Evolutionary conservation across 1,139 yeast species (phyloP), one percentile per base, ranked within the genome.

Genomic region (Hyphopichia khmerensis): DNA sequence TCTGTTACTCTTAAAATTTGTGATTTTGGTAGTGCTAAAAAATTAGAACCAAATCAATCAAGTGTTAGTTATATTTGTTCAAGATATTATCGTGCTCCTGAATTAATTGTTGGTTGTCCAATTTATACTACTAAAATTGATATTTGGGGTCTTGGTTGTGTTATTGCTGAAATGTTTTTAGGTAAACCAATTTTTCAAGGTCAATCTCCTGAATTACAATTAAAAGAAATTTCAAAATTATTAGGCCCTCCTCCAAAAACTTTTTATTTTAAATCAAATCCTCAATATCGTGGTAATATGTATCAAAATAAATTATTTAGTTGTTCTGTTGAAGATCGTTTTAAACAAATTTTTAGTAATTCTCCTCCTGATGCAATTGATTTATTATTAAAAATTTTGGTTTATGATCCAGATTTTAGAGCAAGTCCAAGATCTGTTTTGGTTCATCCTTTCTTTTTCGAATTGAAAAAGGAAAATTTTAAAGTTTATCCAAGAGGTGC

Each of bases 141-240:
- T 60, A 80, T 85, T 45, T 87, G 95, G 95, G 93, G 93, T 1
- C 69, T 85, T 43, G 95, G 95, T 1, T 87, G 95, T 71, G 93
- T 86, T 9, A 69, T 86, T 50, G 93, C 93, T 16, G 95, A 87
- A 62, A 85, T 87, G 91, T 76, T 84, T 49, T 72, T 85, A 55
- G 91, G 93, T 27, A 84, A 81, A 58, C 89, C 93, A 3, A 83
- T 87, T 18, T 87, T 87, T 66, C 93, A 85, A 65, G 95, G 95
- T 41, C 84, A 80, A 53, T 82, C 84, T 41, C 88, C 91, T 13
- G 77, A 83, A 57, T 65, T 83, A 41, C 95, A 86, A 62, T 70
- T 86, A 51, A 78, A 87, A 57, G 95, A 86, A 60, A 86, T 86
- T 49, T 80, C 89, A 2, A 86, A 86, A 60, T 65, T 86, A 44